Conservation (phyloP, 2,329 filamentous ascomycete genomes). For the Epichloe baconii region DNA sequence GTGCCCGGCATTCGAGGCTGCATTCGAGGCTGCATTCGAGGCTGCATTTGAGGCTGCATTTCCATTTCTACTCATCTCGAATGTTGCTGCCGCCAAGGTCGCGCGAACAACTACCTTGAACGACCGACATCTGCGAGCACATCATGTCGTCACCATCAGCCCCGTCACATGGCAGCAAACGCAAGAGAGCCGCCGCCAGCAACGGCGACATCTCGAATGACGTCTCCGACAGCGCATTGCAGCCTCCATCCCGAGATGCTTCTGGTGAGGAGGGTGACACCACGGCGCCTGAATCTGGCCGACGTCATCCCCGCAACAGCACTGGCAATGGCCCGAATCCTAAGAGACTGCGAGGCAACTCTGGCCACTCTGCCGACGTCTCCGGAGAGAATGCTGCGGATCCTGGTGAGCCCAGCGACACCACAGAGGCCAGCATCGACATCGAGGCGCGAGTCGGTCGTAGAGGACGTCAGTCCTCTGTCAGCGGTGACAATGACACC, state of each 20-base stretch:
- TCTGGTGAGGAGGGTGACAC: slow-evolving; percentile 73
- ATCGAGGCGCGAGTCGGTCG: slow-evolving; percentile 49
- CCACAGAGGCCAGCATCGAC: slow-evolving; percentile 53
- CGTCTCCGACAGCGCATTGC: slow-evolving; percentile 39
- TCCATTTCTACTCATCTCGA: background rate
- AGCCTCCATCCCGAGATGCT: slow-evolving; percentile 68
- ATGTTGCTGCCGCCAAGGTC: background rate
- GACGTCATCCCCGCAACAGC: slow-evolving; percentile 47
- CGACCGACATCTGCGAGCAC: background rate
- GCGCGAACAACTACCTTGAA: background rate
- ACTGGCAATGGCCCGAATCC: slow-evolving; percentile 43
- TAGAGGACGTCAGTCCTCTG: slow-evolving; percentile 36
- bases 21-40: too few relatives aligned
- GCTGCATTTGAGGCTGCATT: background rate
- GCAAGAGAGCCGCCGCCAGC: slow-evolving; percentile 58
- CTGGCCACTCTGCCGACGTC: slow-evolving; percentile 29
- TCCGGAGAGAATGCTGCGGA: slow-evolving; percentile 39
- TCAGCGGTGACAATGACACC: slow-evolving; percentile 29
- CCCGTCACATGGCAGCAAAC: slow-evolving; percentile 50
- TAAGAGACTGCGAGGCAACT: slow-evolving; percentile 68
- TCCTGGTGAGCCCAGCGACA: slow-evolving; percentile 56
- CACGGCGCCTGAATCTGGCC: slow-evolving; percentile 47
- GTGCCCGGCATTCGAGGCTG: background rate
- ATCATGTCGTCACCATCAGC: slow-evolving; percentile 48
- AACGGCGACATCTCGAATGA: slow-evolving; percentile 31